These are phyloP conservation scores for Kodamaea kakaduensis DNA, from an alignment of 805 yeast genomes.

Conservation along the genomic window DNA sequence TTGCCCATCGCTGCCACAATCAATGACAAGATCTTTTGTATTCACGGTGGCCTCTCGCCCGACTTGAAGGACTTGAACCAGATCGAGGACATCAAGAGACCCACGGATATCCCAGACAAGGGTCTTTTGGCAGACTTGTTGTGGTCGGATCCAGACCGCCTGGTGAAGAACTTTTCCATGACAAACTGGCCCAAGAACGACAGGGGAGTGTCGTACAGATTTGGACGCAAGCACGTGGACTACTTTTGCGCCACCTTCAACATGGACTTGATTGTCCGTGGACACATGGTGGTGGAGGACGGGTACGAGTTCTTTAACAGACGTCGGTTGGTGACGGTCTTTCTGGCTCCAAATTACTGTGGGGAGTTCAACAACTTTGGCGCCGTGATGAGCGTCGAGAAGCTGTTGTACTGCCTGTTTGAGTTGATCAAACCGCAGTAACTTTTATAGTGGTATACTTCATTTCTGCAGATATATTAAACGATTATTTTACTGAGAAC, in stretches of 20 bases:
- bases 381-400: constrained; percentile 72
- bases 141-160: constrained; percentile 78
- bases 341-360: constrained; percentile 81
- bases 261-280: constrained; percentile 74
- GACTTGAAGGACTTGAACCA: constrained; percentile 60
- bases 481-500: no score
- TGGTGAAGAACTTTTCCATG: constrained; percentile 28
- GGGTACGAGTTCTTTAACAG: constrained; percentile 81
- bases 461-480: not conserved
- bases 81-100: constrained; percentile 67
- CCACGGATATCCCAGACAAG: constrained; percentile 79
- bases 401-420: constrained; percentile 64
- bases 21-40: constrained; percentile 54
- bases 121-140: constrained; percentile 74
- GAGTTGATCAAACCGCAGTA: constrained; percentile 59
- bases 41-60: constrained; percentile 76
- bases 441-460: constrained; percentile 8
- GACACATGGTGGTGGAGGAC: constrained; percentile 88
- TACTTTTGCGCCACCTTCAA: constrained; percentile 61
- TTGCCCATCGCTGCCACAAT: constrained; percentile 61
- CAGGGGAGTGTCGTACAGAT: constrained; percentile 77
- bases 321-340: constrained; percentile 71
- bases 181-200: constrained; percentile 76
- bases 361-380: constrained; percentile 81
- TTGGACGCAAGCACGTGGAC: constrained; percentile 70